phyloP scores from a whole-genome alignment of 805 yeast genomes.

The Millerozyma acaciae region DNA sequence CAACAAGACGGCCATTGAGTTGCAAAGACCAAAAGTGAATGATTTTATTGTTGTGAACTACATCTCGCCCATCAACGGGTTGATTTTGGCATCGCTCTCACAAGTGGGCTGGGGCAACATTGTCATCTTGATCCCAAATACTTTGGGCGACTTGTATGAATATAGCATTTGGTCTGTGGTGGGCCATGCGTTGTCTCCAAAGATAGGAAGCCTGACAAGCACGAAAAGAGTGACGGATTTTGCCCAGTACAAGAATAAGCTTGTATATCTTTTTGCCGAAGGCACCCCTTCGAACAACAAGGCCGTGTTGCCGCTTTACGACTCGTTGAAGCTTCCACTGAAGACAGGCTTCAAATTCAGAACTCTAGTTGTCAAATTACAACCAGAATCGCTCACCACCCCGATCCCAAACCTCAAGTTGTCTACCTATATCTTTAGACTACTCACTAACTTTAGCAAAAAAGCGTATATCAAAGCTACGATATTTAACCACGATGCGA shows the following conservation, averaged over 20 bases:
- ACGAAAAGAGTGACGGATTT: constrained; percentile 15
- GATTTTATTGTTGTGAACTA: constrained; percentile 57
- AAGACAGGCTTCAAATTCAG: constrained; percentile 20
- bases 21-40: constrained; percentile 35
- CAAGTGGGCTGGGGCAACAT: constrained; percentile 19
- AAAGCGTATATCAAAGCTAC: constrained; percentile 22
- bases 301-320: constrained; percentile 58
- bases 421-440: constrained; percentile 18
- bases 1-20: constrained; percentile 26
- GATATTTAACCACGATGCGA: constrained; percentile 19
- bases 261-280: constrained; percentile 61
- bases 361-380: constrained; percentile 34
- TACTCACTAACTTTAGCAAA: constrained; percentile 19
- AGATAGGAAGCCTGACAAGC: constrained; percentile 6
- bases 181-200: constrained; percentile 14
- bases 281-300: constrained; percentile 86
- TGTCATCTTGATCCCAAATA: constrained; percentile 39
- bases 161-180: constrained; percentile 27
- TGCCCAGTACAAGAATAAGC: constrained; percentile 30
- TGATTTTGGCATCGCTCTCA: constrained; percentile 30
- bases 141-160: constrained; percentile 25
- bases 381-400: constrained; percentile 34
- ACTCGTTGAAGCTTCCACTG: constrained; percentile 15
- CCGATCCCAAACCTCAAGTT: constrained; percentile 29
- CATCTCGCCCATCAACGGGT: constrained; percentile 55